Evolutionary conservation across 441 rosid genomes (phyloP).

Genomic region (Viola pubescens): DNA sequence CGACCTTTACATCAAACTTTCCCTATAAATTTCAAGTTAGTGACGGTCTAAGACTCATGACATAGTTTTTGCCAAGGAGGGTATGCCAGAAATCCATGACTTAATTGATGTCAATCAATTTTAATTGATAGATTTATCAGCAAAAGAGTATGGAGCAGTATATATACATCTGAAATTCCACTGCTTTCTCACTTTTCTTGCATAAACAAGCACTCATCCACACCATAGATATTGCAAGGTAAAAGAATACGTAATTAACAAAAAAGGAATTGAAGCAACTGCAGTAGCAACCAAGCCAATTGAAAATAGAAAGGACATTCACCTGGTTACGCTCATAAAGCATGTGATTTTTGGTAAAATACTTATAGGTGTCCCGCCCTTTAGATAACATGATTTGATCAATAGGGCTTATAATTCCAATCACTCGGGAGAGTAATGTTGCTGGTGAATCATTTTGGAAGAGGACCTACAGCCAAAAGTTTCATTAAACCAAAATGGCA

Average conservation of each 20-base stretch:
- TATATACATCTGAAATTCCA: not conserved
- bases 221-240: not conserved
- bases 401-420: slow-evolving; percentile 76
- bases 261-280: not conserved
- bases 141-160: not conserved
- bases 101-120: no score
- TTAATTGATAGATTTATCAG: no score
- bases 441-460: slow-evolving; percentile 98
- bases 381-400: slow-evolving; percentile 74
- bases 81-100: no score
- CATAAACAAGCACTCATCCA: not conserved
- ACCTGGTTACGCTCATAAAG: slow-evolving; percentile 96
- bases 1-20: no score
- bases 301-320: not conserved
- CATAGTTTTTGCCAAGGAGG: no score
- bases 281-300: not conserved
- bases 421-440: slow-evolving; percentile 79
- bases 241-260: not conserved
- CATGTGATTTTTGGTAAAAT: slow-evolving; percentile 84
- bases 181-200: not conserved
- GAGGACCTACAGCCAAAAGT: slow-evolving; percentile 54
- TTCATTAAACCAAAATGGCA: slow-evolving; percentile 17
- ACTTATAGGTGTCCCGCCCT: slow-evolving; percentile 88
- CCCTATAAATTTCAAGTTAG: no score
- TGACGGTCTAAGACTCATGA: no score